Conservation (phyloP, 345 rosid species). For the Hibiscus syriacus region DNA sequence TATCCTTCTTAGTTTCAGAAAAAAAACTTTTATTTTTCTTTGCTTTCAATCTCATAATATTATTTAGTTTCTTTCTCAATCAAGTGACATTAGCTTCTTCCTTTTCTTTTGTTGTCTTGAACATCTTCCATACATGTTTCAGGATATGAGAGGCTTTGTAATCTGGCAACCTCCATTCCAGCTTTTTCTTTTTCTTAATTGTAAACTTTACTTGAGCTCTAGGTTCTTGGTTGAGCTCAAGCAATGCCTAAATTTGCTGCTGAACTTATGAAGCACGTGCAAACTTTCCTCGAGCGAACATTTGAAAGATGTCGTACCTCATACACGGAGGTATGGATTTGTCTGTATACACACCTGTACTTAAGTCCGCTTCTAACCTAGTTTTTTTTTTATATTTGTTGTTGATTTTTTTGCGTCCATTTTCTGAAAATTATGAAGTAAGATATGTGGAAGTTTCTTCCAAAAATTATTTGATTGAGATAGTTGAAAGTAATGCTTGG, state of each 20-base stretch:
- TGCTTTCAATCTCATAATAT: background rate
- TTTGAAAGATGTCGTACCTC: slow-evolving; percentile 97
- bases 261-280: slow-evolving; percentile 87
- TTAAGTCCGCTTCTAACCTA: background rate
- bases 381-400: slow-evolving; percentile 1
- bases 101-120: background rate
- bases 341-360: slow-evolving; percentile 11
- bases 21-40: background rate
- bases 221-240: slow-evolving; percentile 99
- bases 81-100: background rate
- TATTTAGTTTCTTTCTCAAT: background rate
- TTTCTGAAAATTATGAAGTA: background rate
- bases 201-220: slow-evolving; percentile 9
- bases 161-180: background rate
- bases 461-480: background rate
- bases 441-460: background rate
- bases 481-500: background rate
- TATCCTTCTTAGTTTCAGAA: slow-evolving; percentile 7
- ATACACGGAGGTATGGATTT: slow-evolving; percentile 72
- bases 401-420: background rate
- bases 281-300: slow-evolving; percentile 94
- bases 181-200: background rate
- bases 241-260: slow-evolving; percentile 98
- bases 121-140: background rate
- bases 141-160: no score